Percentiles rank a stretch among this genome's conserved stretches.
phyloP scores from a whole-genome alignment of 345 rosid genomes.

The Viola odorata region DNA sequence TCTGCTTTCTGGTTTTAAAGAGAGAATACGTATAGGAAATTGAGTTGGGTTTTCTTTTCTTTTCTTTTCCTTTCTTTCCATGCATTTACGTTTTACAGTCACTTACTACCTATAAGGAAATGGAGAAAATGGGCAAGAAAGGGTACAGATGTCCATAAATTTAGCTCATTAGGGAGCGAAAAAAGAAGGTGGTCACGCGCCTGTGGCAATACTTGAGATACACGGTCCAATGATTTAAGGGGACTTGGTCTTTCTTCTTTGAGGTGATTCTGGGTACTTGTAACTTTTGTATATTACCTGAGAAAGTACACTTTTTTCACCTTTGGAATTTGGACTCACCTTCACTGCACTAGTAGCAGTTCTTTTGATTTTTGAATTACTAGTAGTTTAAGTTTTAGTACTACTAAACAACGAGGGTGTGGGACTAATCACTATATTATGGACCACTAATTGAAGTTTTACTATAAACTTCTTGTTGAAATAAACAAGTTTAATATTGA shows the following conservation, averaged over 20 bases:
- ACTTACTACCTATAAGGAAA: not conserved
- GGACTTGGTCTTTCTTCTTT: not conserved
- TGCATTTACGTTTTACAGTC: not conserved
- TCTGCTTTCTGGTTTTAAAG: not conserved
- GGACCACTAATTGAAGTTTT: too few species aligned
- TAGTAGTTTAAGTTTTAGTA: too few species aligned
- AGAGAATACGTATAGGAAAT: not conserved
- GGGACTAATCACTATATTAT: too few species aligned
- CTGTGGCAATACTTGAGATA: not conserved
- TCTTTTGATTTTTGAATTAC: too few species aligned
- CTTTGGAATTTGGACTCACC: too few species aligned
- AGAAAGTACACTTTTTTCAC: not conserved
- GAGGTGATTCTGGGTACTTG: not conserved
- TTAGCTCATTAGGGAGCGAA: not conserved
- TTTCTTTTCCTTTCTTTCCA: not conserved
- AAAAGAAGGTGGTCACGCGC: constrained; percentile 1
- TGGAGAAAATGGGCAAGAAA: not conserved
- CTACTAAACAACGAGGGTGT: too few species aligned
- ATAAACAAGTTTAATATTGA: too few species aligned
- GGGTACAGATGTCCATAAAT: not conserved
- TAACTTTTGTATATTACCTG: not conserved
- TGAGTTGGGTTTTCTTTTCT: too few species aligned
- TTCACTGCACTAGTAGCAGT: too few species aligned
- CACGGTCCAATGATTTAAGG: constrained; percentile 10
- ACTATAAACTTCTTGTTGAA: too few species aligned